Conservation (phyloP, 2,329 filamentous ascomycete species). For the Thermochaetoides dissita region DNA sequence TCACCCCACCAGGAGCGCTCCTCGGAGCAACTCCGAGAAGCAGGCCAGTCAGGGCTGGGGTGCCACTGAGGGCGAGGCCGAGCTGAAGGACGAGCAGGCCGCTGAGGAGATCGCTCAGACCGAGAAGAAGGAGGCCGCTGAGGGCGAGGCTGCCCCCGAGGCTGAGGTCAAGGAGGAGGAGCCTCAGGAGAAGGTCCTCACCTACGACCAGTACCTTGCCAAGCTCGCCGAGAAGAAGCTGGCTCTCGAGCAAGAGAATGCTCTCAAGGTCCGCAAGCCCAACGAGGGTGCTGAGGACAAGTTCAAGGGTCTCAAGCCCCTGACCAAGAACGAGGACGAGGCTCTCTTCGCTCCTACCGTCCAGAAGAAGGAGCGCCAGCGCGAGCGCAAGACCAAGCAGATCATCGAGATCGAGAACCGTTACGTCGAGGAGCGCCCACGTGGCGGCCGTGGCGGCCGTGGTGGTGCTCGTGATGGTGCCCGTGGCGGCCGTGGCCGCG, state of each 20-base stretch:
- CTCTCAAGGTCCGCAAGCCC: constrained; percentile 64
- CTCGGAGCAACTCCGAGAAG: constrained; percentile 65
- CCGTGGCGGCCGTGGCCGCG: constrained; percentile 32
- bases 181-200: constrained; percentile 53
- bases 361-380: constrained; percentile 72
- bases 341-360: constrained; percentile 62
- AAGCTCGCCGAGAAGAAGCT: constrained; percentile 48
- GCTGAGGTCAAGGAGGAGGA: constrained; percentile 20
- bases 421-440: constrained; percentile 56
- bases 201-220: constrained; percentile 77
- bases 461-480: constrained; percentile 36
- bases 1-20: constrained; percentile 33
- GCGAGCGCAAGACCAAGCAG: constrained; percentile 85
- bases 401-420: constrained; percentile 78
- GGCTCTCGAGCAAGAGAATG: constrained; percentile 31
- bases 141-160: constrained; percentile 25
- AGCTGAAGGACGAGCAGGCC: constrained; percentile 82
- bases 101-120: constrained; percentile 77
- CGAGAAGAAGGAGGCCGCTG: constrained; percentile 60
- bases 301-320: constrained; percentile 71
- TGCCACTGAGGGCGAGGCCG: constrained; percentile 63
- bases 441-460: constrained; percentile 31
- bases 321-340: constrained; percentile 52
- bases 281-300: constrained; percentile 85
- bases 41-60: constrained; percentile 85